phyloP scores from a whole-genome alignment of 768 basidiomycete species.

The Rhizopogon vesiculosus region DNA sequence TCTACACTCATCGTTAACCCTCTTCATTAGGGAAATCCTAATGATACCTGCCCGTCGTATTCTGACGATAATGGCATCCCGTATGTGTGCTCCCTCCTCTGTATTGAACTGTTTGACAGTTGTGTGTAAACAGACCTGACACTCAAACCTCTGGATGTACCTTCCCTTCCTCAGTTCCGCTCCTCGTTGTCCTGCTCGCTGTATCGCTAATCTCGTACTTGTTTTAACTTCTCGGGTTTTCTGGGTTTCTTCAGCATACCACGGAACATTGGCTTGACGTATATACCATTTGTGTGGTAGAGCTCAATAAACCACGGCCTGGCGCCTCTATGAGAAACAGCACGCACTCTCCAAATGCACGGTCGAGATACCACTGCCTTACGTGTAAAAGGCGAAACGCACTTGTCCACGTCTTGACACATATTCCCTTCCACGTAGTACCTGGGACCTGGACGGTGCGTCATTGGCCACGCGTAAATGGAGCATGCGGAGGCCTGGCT shows the following conservation, averaged over 20 bases:
- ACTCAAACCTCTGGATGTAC: background rate
- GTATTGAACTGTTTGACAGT: background rate
- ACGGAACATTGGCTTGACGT: background rate
- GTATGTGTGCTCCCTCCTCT: slow-evolving; percentile 34
- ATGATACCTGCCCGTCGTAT: slow-evolving; percentile 63
- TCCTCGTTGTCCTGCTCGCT: background rate
- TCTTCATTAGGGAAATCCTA: slow-evolving; percentile 33
- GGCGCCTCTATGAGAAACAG: no score
- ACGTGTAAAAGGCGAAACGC: no score
- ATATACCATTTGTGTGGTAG: no score
- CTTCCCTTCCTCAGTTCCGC: background rate
- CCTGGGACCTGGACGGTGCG: no score
- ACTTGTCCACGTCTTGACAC: no score
- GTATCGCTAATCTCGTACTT: background rate
- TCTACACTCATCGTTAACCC: background rate
- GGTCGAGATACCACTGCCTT: no score
- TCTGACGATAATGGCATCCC: slow-evolving; percentile 63
- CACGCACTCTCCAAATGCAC: no score
- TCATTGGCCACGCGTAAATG: no score
- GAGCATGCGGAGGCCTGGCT: no score
- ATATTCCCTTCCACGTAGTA: no score
- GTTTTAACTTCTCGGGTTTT: background rate
- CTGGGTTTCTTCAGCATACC: background rate
- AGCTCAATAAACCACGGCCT: no score
- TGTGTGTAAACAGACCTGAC: background rate